Evolutionary conservation across 139 green algal genomes (phyloP), one percentile per base, ranked within the genome.

Genomic region (Tetradesmus obliquus): DNA sequence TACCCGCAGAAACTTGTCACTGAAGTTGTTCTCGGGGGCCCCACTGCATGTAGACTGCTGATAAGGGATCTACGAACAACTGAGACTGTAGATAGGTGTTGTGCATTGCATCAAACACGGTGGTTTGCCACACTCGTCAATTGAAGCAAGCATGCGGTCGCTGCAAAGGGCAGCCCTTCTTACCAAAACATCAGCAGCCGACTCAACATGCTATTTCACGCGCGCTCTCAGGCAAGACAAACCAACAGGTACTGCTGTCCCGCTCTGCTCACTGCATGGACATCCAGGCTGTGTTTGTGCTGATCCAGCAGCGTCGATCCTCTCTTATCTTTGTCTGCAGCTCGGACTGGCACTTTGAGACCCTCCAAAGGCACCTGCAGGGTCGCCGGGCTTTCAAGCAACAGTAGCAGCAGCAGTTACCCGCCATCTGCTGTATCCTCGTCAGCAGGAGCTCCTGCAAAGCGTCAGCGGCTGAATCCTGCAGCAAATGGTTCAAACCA

Each of bases 341-440:
- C 82, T 32, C 5, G 7, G 20, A 53, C 55, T 8, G 19, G 7
- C 20, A 54, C 2, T 5, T 76, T 1, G 3, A 76, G 15, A 24
- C 82, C 24, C 19, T 24, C 82, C 55, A 87, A 71, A 24, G 66
- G 15, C 17, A 24, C 66, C 66, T 76, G 1, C 4, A 24, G 17
- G 2, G 1, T 10, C 5, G 66, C 66, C 55, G 8, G n/a, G 74
- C n/a, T 19, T 53, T 54, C 74, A 82, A 82, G n/a, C 74, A 82
- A n/a, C 74, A 82, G 74, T 82, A 82, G 74, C 74, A 51, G n/a
- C 74, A 82, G n/a, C 74, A 82, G 66, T 76, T 76, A n/a, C 66
- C 66, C 66, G 66, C 66, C 66, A 76, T 24, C 66, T 24, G n/a
- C 8, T 24, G 1, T 19, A 76, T 76, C 66, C 66, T 17, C 74